Evolutionary conservation across 1,139 yeast species (phyloP), one percentile per base, ranked within the genome.

Genomic region (Scheffersomyces lignicola): DNA sequence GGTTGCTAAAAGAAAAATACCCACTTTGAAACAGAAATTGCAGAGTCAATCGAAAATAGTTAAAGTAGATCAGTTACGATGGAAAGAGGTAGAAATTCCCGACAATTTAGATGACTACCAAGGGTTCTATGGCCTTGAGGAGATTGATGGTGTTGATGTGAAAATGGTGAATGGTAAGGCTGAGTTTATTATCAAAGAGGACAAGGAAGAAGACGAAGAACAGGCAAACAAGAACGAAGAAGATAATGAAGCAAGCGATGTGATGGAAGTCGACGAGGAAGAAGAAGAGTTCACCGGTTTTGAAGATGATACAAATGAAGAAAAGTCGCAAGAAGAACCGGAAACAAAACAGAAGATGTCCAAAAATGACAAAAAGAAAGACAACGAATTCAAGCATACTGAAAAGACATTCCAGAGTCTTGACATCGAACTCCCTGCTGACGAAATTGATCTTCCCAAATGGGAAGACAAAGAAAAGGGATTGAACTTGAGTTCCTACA

Each of bases 91-190:
- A 10, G 84, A 83, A 2, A 76, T 92, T 33, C 92, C 95, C 4
- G 92, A 86, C 44, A 82, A 88, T 24, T 59, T 87, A 41, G 96
- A 83, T 40, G 95, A 87, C 56, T 85, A 84, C 54, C 90, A 84
- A 49, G 97, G 97, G 0, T 83, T 89, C 47, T 87, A 80, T 58
- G 98, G 97, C 0, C 63, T 92, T 28, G 97, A 92, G 58, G 98
- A 92, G 56, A 76, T 92, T 35, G 97, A 89, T 36, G 97, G 96
- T 18, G 97, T 90, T 16, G 90, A 77, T 49, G 90, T 90, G 4
- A 76, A 76, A 43, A 69, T 78, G 37, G 77, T 79, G 3, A 68
- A 78, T 38, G 95, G 95, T 11, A 66, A 69, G 41, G 78, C 83
- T 0, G 74, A 76, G 45, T 86, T 86, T 50, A 60, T 77, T 16